Conservation (phyloP, 345 rosid genomes). For the Aquilaria yunnanensis region DNA sequence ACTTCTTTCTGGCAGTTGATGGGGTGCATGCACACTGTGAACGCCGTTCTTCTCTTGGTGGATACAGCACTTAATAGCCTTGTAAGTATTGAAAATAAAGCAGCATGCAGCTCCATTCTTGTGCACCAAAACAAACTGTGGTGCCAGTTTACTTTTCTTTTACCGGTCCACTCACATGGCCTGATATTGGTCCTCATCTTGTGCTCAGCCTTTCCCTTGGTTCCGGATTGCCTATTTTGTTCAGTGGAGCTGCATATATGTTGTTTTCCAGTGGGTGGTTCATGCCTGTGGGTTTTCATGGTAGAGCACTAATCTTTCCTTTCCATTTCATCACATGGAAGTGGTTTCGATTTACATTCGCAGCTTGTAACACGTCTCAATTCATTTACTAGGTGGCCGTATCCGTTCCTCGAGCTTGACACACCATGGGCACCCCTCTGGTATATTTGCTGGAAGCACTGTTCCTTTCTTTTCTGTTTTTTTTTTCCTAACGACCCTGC, state of each 20-base stretch:
- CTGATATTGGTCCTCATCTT: neutral
- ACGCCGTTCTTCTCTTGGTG: constrained; percentile 49
- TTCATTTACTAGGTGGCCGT: constrained; percentile 71
- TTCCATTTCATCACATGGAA: neutral
- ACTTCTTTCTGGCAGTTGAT: constrained; percentile 45
- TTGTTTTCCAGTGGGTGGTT: constrained; percentile 77
- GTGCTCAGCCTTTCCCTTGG: constrained; percentile 68
- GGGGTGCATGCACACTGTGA: constrained; percentile 76
- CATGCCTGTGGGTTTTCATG: constrained; percentile 77
- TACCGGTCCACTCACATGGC: too few species aligned
- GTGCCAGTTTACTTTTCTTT: too few species aligned
- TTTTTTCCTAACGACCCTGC: neutral
- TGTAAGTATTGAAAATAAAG: constrained; percentile 34
- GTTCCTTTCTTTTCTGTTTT: neutral
- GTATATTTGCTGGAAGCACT: constrained; percentile 22
- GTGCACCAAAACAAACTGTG: too few species aligned
- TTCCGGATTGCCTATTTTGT: constrained; percentile 76
- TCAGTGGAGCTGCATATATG: constrained; percentile 70
- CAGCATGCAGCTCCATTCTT: neutral
- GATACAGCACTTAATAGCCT: constrained; percentile 67
- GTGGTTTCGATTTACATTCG: neutral
- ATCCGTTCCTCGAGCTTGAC: constrained; percentile 70
- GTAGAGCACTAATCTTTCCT: constrained; percentile 26
- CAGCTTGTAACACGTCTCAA: constrained; percentile 2
- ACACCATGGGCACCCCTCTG: constrained; percentile 69